These are phyloP conservation scores for Daldinia sp. DNA, from an alignment of 2,329 filamentous ascomycete species.

Conservation along the genomic window DNA sequence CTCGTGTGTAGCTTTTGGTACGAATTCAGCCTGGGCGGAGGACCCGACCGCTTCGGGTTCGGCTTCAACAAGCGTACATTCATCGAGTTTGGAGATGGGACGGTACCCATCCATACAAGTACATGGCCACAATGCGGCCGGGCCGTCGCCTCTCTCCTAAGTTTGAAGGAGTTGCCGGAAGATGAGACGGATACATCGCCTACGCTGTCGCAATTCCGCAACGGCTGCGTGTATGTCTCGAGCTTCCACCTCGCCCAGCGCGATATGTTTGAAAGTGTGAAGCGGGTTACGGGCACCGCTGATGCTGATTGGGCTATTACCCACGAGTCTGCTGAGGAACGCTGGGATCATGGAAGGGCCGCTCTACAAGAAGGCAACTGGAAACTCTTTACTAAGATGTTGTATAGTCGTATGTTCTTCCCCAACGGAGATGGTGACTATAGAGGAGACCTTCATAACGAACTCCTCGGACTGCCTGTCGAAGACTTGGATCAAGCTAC, in stretches of 20 bases:
- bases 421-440: slow-evolving; percentile 49
- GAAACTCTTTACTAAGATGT: slow-evolving; percentile 55
- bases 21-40: slow-evolving; percentile 56
- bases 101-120: slow-evolving; percentile 59
- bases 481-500: slow-evolving; percentile 67
- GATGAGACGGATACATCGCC: slow-evolving; percentile 45
- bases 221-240: slow-evolving; percentile 57
- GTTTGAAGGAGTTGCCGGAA: slow-evolving; percentile 52
- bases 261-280: slow-evolving; percentile 68
- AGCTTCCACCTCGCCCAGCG: slow-evolving; percentile 66
- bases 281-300: slow-evolving; percentile 62
- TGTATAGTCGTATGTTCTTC: slow-evolving; percentile 66
- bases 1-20: slow-evolving; percentile 60
- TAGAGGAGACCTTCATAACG: slow-evolving; percentile 55
- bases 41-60: slow-evolving; percentile 54
- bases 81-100: slow-evolving; percentile 62
- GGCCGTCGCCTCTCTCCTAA: slow-evolving; percentile 60
- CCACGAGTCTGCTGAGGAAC: slow-evolving; percentile 53
- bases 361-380: slow-evolving; percentile 53
- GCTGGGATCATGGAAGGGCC: slow-evolving; percentile 56
- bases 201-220: slow-evolving; percentile 53
- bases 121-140: slow-evolving; percentile 66
- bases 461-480: slow-evolving; percentile 60
- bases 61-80: slow-evolving; percentile 52
- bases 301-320: slow-evolving; percentile 67